Base-by-base conservation (phyloP, 768 basidiomycete genomes). In the Naganishia randhawae region DNA sequence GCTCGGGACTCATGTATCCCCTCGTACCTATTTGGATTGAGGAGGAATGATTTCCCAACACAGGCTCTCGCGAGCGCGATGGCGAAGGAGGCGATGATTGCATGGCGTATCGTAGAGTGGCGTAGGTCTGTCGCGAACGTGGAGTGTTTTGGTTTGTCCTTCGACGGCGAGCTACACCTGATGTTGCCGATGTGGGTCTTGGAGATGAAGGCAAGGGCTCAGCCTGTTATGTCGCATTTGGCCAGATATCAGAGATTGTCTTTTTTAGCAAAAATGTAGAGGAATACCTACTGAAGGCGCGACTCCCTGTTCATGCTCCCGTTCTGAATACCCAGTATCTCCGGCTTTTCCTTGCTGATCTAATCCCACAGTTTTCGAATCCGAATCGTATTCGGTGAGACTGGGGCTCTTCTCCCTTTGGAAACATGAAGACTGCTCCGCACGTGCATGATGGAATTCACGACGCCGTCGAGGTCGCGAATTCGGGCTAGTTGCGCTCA, bases 381-480 rank as follows among this genome's bases (percentile, higher is more conserved):
- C 45, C 45, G n/a, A 48, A 48, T 48, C 45, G 19, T 6, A 17
- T n/a, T 3, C 45, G 7, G 19, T 22, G 11, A 48, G 4, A 48
- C n/a, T 22, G 7, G 19, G 25, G 25, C 2, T 6, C 14, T 9
- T 41, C 33, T 5, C 39, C 8, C 27, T 19, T 22, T 41, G 16
- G 37, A 25, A 19, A 61, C 1, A 14, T 39, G 39, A 27, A 8
- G 9, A 19, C 11, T 37, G 22, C 37, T 14, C 22, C n/a, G 10
- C 37, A 19, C 3, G 2, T 33, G 9, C 35, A 29, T 25, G 57
- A 29, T 37, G 1, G n/a, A 25, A n/a, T n/a, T n/a, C 37, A 2
- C 57, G 57, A 14, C 57, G 22, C 3, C 57, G 57, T 41, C 57
- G 35, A 16, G 57, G 57, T 42, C 39, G 37, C 22, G 57, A 61